Base-by-base conservation (phyloP, 805 yeast species). In the Blastobotrys mokoenaii region DNA sequence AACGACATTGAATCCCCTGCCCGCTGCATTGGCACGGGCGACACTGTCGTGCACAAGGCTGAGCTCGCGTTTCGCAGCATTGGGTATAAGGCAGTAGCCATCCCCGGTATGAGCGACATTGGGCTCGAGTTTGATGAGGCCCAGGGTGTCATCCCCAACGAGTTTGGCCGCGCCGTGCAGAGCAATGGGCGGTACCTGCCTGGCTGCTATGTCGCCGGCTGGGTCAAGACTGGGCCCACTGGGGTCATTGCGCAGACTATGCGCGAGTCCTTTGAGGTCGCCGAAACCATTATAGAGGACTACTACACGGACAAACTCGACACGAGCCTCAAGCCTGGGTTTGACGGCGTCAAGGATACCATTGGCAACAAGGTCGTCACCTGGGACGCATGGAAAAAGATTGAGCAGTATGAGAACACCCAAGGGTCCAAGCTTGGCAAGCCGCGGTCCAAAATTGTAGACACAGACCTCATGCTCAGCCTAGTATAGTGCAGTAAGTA, bases 181-280 rank as follows among this genome's bases (percentile, higher is more conserved):
- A 10, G 22, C 22, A 12, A n/a, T 31, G 52, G 36, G 22, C 38
- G 16, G 36, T 53, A 49, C 32, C 54, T 60, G 25, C 66, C 59
- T 1, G 82, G 86, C 0, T 65, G 86, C 47, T 90, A 88, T 55
- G 80, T 84, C 2, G 69, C 88, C 7, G 98, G 98, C 0, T 93
- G 98, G 98, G 80, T 88, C 40, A 78, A 83, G 46, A 79, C 76
- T 43, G 95, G 95, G 1, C 84, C 95, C 6, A 74, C 74, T 25
- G 98, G 98, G 1, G 94, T 87, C 2, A 93, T 93, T 52, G 94
- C 95, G 14, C 73, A 85, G 11, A 87, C 97, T 0, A 84, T 90
- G 82, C 74, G 82, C 73, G 88, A 84, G 48, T 77, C 96, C 1
- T 81, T 81, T 51, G 74, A 77, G 7, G 80, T 90, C 0, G 90